Percentiles rank a stretch among this genome's conserved stretches.
These are phyloP conservation scores for Pyrenophora teres DNA, from an alignment of 2,329 filamentous ascomycete genomes.

Conservation along the genomic window DNA sequence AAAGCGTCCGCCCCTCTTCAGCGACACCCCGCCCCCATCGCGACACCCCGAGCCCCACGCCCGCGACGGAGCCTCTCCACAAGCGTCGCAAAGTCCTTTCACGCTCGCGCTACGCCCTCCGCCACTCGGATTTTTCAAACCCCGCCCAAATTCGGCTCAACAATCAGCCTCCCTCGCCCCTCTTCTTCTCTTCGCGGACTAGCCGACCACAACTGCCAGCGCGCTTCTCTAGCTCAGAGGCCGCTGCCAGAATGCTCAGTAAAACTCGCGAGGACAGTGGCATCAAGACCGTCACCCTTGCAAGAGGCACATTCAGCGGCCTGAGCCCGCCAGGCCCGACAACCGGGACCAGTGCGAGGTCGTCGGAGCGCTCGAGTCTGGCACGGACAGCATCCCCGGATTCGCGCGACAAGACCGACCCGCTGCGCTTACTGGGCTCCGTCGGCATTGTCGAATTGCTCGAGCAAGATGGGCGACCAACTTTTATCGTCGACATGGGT, in stretches of 20 bases:
- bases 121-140: constrained; percentile 42
- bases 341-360: constrained; percentile 61
- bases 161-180: constrained; percentile 53
- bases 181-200: constrained; percentile 57
- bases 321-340: constrained; percentile 44
- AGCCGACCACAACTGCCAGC: constrained; percentile 52
- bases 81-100: constrained; percentile 40
- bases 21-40: constrained; percentile 1
- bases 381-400: constrained; percentile 59
- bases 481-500: constrained; percentile 73
- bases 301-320: constrained; percentile 52
- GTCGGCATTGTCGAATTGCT: constrained; percentile 73
- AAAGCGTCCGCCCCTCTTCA: constrained; percentile 23
- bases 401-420: constrained; percentile 53
- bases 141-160: constrained; percentile 20
- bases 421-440: constrained; percentile 63
- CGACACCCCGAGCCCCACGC: constrained; percentile 3
- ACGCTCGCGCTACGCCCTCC: constrained; percentile 42
- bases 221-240: constrained; percentile 63
- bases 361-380: constrained; percentile 60
- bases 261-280: constrained; percentile 57
- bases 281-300: constrained; percentile 58
- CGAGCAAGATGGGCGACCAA: constrained; percentile 76
- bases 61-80: constrained; percentile 40
- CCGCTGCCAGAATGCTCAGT: constrained; percentile 62